Evolutionary conservation across 164 flowering plant genomes (phyloP).

Genomic region (Vitis vinifera): ASM3070453v1 NC_081822.1:7406001-7406500

Average conservation of each 20-base stretch:
- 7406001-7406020: constrained; percentile 26
- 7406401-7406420: no score
- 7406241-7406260: constrained; percentile 74
- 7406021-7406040: constrained; percentile 46
- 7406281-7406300: constrained; percentile 71
- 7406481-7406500: no score
- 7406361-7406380: no score
- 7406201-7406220: constrained; percentile 22
- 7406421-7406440: no score
- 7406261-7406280: constrained; percentile 85
- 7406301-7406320: not conserved
- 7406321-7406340: not conserved
- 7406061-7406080: constrained; percentile 60
- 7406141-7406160: constrained; percentile 10
- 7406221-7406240: constrained; percentile 84
- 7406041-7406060: constrained; percentile 95
- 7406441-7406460: no score
- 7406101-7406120: constrained; percentile 72
- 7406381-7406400: no score
- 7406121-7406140: constrained; percentile 85
- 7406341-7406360: not conserved
- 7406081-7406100: constrained; percentile 54
- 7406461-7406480: no score
- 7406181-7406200: not conserved
- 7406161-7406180: not conserved